Conservation (phyloP, 176 grass and related monocot species). For the Triticum urartu region DNA sequence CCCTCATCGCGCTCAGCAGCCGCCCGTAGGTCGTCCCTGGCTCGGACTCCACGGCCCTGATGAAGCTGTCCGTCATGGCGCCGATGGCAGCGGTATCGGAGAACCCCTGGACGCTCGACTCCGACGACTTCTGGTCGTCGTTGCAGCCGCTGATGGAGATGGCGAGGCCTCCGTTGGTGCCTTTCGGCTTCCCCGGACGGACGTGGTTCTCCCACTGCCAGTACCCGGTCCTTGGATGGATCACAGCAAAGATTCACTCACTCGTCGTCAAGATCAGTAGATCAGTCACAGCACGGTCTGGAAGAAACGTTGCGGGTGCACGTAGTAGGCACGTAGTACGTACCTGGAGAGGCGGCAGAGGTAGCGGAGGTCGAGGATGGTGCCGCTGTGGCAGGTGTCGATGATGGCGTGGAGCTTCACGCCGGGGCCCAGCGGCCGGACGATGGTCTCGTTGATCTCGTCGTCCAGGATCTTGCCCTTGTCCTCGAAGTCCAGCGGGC, state of each 20-base stretch:
- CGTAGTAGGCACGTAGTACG: too few species aligned
- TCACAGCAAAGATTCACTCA: not conserved
- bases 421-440: slow-evolving; percentile 55
- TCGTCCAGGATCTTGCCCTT: slow-evolving; percentile 67
- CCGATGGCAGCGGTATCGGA: slow-evolving; percentile 42
- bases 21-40: slow-evolving; percentile 73
- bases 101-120: slow-evolving; percentile 45
- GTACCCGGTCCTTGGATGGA: slow-evolving; percentile 47
- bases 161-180: slow-evolving; percentile 65
- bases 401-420: slow-evolving; percentile 80
- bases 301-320: too few species aligned
- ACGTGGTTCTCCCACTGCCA: slow-evolving; percentile 80
- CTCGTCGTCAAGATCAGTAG: not conserved
- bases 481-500: slow-evolving; percentile 71
- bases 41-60: slow-evolving; percentile 57
- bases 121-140: slow-evolving; percentile 44
- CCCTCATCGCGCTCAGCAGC: slow-evolving; percentile 67
- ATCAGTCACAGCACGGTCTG: too few species aligned
- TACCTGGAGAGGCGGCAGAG: slow-evolving; percentile 80
- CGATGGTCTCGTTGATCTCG: slow-evolving; percentile 68
- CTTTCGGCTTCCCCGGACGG: slow-evolving; percentile 35
- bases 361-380: slow-evolving; percentile 78
- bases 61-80: slow-evolving; percentile 95
- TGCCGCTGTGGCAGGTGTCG: slow-evolving; percentile 92
- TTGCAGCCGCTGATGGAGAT: slow-evolving; percentile 89